Evolutionary conservation across 306 rosid genomes (phyloP), one percentile per base, ranked within the genome.

Genomic region (Lathyrus oleraceus): DNA sequence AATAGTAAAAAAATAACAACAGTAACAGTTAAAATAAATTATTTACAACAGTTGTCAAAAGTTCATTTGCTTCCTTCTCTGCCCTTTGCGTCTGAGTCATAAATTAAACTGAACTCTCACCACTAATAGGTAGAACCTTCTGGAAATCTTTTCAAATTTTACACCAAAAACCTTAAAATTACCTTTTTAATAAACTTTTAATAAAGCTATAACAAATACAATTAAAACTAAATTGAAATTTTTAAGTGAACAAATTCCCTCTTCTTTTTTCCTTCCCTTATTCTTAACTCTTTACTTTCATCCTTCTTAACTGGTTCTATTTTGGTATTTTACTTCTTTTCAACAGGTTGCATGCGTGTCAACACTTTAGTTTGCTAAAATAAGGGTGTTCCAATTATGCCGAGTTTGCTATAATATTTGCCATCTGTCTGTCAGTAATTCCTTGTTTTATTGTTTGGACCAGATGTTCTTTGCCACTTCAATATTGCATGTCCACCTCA

Each of bases 401-500:
- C 21, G 65, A 44, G 48, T 65, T 78, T 17, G 67, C 4, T 61
- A 61, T 71, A 70, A 68, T 49, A n/a, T 21, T 32, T 48, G n/a
- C 21, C 64, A 45, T 61, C 56, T 36, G 16, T 56, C 73, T 53
- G 51, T 75, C 19, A 78, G 66, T 84, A 48, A 82, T 76, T 70
- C 72, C 73, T 77, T 60, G 35, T 47, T 81, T 76, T 67, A 52
- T 78, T 21, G 40, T 64, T n/a, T 83, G 79, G 44, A 45, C 62
- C 84, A 93, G 97, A 93, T 93, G 98, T 93, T 93, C 81, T 93
- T 93, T 65, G 97, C 94, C 53, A 87, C 98, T 67, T 88, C 90
- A 66, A 84, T 87, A 72, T 83, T 93, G 80, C 98, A 93, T 32
- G 97, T 90, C 75, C 91, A 86, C 76, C 96, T 93, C 58, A 90